phyloP scores from a whole-genome alignment of 1,284 basidiomycete genomes.

The Neonothopanus nambi region DNA sequence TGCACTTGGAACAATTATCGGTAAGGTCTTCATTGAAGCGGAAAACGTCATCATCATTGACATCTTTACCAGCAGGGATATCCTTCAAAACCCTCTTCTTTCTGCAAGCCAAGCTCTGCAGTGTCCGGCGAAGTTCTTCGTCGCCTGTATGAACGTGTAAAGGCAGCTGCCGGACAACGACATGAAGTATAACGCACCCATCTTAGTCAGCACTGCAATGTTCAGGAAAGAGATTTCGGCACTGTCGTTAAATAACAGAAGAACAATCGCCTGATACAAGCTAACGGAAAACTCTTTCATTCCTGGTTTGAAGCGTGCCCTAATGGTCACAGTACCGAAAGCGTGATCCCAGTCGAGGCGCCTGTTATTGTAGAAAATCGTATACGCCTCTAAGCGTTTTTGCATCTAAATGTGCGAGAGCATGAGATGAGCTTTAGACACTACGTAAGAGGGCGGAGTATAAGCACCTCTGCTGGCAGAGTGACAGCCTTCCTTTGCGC shows the following conservation, averaged over 20 bases:
- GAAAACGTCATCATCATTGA: slow-evolving; percentile 79
- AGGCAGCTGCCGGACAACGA: not conserved
- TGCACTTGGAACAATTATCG: slow-evolving; percentile 82
- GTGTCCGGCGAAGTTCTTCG: slow-evolving; percentile 75
- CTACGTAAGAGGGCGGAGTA: not conserved
- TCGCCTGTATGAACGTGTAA: slow-evolving; percentile 51
- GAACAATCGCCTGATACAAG: slow-evolving; percentile 84
- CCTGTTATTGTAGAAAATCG: slow-evolving; percentile 73
- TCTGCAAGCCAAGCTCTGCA: slow-evolving; percentile 92
- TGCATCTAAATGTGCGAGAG: slow-evolving; percentile 61
- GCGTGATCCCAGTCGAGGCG: slow-evolving; percentile 83
- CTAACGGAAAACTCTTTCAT: slow-evolving; percentile 90
- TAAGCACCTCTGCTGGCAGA: slow-evolving; percentile 52
- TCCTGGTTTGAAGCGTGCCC: slow-evolving; percentile 67
- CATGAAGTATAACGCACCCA: slow-evolving; percentile 55
- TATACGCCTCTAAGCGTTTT: slow-evolving; percentile 61
- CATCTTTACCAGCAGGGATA: slow-evolving; percentile 77
- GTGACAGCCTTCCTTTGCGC: slow-evolving; percentile 49
- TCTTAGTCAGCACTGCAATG: slow-evolving; percentile 69
- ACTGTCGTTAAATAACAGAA: slow-evolving; percentile 88
- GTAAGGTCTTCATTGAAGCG: slow-evolving; percentile 83
- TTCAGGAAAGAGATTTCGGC: slow-evolving; percentile 63
- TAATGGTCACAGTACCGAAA: slow-evolving; percentile 76
- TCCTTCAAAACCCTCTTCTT: slow-evolving; percentile 92
- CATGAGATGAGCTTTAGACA: too few relatives aligned